These are phyloP conservation scores for Blastobotrys americana DNA, from an alignment of 805 yeast genomes.

Conservation along the genomic window DNA sequence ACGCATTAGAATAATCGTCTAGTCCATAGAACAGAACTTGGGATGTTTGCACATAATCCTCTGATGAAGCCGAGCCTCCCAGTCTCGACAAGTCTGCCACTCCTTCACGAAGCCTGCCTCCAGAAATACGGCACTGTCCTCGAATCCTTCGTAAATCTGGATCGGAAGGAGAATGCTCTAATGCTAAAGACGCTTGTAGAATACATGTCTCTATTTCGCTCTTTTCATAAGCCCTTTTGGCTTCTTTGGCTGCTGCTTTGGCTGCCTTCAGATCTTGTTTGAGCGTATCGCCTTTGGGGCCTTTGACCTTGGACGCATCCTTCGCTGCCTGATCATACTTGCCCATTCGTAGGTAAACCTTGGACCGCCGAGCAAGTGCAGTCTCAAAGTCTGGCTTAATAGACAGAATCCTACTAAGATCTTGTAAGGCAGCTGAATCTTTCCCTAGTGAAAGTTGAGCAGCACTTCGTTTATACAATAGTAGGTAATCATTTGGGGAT, in stretches of 20 bases:
- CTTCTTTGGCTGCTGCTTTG: conserved; percentile 12
- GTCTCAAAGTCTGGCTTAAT: conserved; percentile 30
- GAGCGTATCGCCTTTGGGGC: conserved; percentile 13
- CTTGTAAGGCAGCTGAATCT: conserved; percentile 31
- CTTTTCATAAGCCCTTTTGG: conserved; percentile 7
- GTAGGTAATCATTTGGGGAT: conserved; percentile 26
- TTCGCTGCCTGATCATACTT: conserved; percentile 19
- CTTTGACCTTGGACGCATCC: conserved; percentile 12
- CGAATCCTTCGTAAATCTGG: conserved; percentile 25
- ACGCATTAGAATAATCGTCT: conserved; percentile 45
- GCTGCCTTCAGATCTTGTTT: conserved; percentile 13
- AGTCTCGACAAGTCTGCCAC: conserved; percentile 30
- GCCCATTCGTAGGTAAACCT: conserved; percentile 29
- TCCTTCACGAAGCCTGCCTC: conserved; percentile 29
- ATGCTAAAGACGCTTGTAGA: conserved; percentile 22
- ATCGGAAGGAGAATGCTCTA: conserved; percentile 26
- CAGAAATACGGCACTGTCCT: conserved; percentile 28
- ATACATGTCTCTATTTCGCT: conserved; percentile 22
- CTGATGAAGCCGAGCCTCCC: conserved; percentile 22
- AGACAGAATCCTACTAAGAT: conserved; percentile 29
- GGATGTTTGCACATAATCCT: conserved; percentile 27
- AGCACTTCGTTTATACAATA: conserved; percentile 32
- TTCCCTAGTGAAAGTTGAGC: conserved; percentile 31
- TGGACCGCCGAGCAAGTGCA: conserved; percentile 31
- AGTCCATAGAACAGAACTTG: conserved; percentile 44